These are phyloP conservation scores for Escallonia herrerae DNA, from an alignment of 129 eudicot species.

Conservation along the genomic window DNA sequence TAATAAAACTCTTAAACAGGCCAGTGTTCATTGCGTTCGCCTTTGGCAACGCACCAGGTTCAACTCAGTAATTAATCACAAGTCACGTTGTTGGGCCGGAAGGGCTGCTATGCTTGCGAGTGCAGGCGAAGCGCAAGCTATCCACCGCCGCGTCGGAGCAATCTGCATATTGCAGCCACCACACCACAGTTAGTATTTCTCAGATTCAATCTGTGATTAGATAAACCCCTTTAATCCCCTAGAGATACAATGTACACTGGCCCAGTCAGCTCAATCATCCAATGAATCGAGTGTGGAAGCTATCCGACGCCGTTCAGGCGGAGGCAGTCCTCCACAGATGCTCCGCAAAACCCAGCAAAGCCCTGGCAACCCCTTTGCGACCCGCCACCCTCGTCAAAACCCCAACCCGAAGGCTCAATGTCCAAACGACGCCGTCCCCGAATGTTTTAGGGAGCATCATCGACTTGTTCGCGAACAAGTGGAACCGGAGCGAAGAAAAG, in stretches of 20 bases:
- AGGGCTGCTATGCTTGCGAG: too few relatives aligned
- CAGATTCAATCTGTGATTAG: neutral
- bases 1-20: too few relatives aligned
- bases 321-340: slow-evolving; percentile 8
- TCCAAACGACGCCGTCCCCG: slow-evolving; percentile 1
- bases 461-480: slow-evolving; percentile 28
- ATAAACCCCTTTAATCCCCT: neutral
- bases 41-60: too few relatives aligned
- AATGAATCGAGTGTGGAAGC: slow-evolving; percentile 20
- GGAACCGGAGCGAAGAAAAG: slow-evolving; percentile 20
- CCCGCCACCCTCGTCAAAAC: neutral
- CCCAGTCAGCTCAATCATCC: neutral
- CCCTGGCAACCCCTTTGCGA: slow-evolving; percentile 6
- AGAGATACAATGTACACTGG: neutral
- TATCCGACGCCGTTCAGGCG: slow-evolving; percentile 15
- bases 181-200: neutral
- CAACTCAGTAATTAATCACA: too few relatives aligned
- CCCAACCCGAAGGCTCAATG: neutral
- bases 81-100: too few relatives aligned
- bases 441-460: neutral
- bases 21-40: too few relatives aligned
- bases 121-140: too few relatives aligned
- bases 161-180: neutral
- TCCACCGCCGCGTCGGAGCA: too few relatives aligned
- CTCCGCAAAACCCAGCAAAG: slow-evolving; percentile 6